phyloP scores from a whole-genome alignment of 495 filamentous ascomycete genomes.

The Neurospora sp. region DNA sequence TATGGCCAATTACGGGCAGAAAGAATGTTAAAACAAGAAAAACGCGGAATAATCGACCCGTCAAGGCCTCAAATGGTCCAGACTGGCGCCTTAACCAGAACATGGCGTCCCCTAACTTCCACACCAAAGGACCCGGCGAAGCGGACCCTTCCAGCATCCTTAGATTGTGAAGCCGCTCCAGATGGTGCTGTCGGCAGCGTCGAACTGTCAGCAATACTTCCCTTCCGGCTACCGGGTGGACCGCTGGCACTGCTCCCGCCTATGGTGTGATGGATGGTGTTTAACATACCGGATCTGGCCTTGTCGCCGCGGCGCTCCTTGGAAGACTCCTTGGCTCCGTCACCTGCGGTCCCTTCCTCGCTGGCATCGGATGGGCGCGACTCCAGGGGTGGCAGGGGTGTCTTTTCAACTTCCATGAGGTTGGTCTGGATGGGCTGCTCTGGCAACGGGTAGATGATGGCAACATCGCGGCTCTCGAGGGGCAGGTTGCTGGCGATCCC shows the following conservation, averaged over 20 bases:
- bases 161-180: slow-evolving; percentile 18
- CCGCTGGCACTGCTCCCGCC: slow-evolving; percentile 7
- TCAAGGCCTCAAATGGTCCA: slow-evolving; percentile 44
- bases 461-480: slow-evolving; percentile 82
- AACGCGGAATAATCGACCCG: neutral
- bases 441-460: slow-evolving; percentile 72
- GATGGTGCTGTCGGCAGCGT: slow-evolving; percentile 31
- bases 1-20: neutral
- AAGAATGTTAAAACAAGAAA: neutral
- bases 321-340: slow-evolving; percentile 33
- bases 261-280: slow-evolving; percentile 16
- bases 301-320: slow-evolving; percentile 32
- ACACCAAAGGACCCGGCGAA: slow-evolving; percentile 79
- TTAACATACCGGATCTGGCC: slow-evolving; percentile 26
- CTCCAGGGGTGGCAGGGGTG: slow-evolving; percentile 57
- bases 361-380: slow-evolving; percentile 41
- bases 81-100: slow-evolving; percentile 85
- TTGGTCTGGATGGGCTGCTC: slow-evolving; percentile 53
- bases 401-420: slow-evolving; percentile 77
- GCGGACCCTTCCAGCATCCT: slow-evolving; percentile 49
- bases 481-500: slow-evolving; percentile 80
- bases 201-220: slow-evolving; percentile 22
- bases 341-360: slow-evolving; percentile 30
- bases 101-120: slow-evolving; percentile 72
- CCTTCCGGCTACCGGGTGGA: slow-evolving; percentile 24